Evolutionary conservation across 1,139 yeast genomes (phyloP), one percentile per base, ranked within the genome.

Genomic region (Pichia norvegensis): DNA sequence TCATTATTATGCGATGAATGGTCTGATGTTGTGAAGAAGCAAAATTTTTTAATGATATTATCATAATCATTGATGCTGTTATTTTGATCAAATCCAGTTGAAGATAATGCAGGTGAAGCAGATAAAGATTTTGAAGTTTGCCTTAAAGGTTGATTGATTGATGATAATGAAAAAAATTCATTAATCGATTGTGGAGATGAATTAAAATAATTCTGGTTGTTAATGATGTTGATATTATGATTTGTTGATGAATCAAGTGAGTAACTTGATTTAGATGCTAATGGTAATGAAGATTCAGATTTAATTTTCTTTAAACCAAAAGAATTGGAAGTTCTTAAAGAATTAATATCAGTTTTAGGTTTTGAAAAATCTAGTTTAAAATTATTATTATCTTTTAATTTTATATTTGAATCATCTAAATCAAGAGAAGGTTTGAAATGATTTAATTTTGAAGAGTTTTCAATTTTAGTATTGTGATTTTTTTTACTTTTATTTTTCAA

Each of bases 211-310:
- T 16, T 33, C n/a, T 21, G 19, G 9, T 25, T 4, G 13, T 23
- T 36, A 43, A 16, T 11, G 31, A 4, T 36, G 25, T 13, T 29
- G 22, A 29, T 9, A 22, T 22, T 36, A 29, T 10, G 40, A 36
- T 7, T 27, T 27, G 31, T 14, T 20, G 38, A 29, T 3, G 33
- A 11, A 13, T 35, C 11, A 10, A 22, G 13, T 11, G 36, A 14
- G 14, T 36, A 33, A 9, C 27, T 38, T 41, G 51, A 40, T 22
- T 38, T 44, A 33, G 20, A 31, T 16, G 55, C 40, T 8, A 49
- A 40, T 10, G 55, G 42, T n/a, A 61, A 43, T 9, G 61, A 55
- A 10, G 64, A 58, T 38, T 60, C 64, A 3, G 65, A 62, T 45
- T 46, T 52, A 29, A 57, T 58, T 38, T 60, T 61, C 36, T 59